Evolutionary conservation across 345 rosid genomes (phyloP).

Genomic region (Rhizophora apiculata): DNA sequence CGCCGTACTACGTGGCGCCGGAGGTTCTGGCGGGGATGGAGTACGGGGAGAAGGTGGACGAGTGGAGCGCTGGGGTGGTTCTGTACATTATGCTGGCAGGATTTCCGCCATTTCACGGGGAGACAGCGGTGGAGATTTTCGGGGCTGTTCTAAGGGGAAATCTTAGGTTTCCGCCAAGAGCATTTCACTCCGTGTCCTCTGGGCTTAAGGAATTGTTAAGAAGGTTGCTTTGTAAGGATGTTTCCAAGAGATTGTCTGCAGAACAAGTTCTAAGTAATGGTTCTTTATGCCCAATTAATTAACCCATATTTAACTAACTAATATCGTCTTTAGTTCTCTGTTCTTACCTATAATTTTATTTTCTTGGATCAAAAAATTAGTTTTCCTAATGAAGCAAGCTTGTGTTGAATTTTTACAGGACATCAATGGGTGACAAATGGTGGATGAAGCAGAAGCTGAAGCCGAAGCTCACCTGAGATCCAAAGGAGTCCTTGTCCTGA

Average conservation of each 20-base stretch:
- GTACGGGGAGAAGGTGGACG: slow-evolving; percentile 71
- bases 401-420: slow-evolving; percentile 2
- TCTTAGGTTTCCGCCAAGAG: slow-evolving; percentile 55
- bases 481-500: no score
- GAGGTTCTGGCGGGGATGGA: slow-evolving; percentile 72
- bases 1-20: slow-evolving; percentile 83
- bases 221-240: slow-evolving; percentile 77
- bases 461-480: not conserved
- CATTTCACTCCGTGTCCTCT: slow-evolving; percentile 43
- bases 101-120: slow-evolving; percentile 71
- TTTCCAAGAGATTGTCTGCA: slow-evolving; percentile 63
- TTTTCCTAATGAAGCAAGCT: not conserved
- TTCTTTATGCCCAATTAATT: not conserved
- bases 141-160: slow-evolving; percentile 66
- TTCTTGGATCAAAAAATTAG: not conserved
- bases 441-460: not conserved
- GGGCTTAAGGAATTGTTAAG: slow-evolving; percentile 67
- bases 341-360: not conserved
- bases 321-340: no score
- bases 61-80: slow-evolving; percentile 84
- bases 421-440: slow-evolving; percentile 28
- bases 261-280: slow-evolving; percentile 75
- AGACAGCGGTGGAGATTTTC: slow-evolving; percentile 60
- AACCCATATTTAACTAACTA: not conserved
- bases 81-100: slow-evolving; percentile 73